Base-by-base conservation (phyloP, 176 grass and related monocot genomes). In the Oryza brachyantha region DNA sequence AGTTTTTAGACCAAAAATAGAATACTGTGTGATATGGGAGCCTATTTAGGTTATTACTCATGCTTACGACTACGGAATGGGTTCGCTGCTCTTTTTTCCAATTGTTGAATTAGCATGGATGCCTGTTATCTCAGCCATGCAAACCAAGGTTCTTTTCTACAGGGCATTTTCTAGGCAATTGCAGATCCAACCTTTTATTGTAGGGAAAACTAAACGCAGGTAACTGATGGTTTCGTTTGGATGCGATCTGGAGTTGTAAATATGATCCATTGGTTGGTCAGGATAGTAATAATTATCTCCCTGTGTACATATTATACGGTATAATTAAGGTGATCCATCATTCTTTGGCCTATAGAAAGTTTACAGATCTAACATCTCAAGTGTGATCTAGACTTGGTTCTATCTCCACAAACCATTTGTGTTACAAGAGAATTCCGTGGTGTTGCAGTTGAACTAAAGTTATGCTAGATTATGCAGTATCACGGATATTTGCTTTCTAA, bases 131-230 rank as follows among this genome's bases (percentile, higher is more conserved):
- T 98, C 96, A 29, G 92, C 88, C n/a, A 90, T 94, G 60, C 96
- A 98, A 85, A 98, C 92, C 50, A 73, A 90, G 38, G 95, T 98
- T 83, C 92, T 98, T 64, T 98, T 98, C 90, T 91, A 98, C 72
- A 89, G 81, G 61, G 96, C 96, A 61, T 94, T 94, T 64, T 92
- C 80, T 16, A 45, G 85, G 35, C 87, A 91, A 46, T 72, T 94
- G 72, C 92, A 94, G 74, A 98, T 98, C 76, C 92, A 92, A 57
- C 92, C 87, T 68, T 90, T 98, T 70, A 91, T 98, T 64, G 64
- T 73, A 27, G 85, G 87, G 34, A 94, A 94, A 91, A 93, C 83
- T 60, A 94, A 93, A 78, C 75, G 87, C 62, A 90, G 72, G 76
- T 92, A 89, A 64, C 73, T 21, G 27, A 74, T 84, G 19, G 45